Evolutionary conservation across 345 rosid genomes (phyloP), one percentile per base, ranked within the genome.

Genomic region (Lagerstroemia speciosa): DNA sequence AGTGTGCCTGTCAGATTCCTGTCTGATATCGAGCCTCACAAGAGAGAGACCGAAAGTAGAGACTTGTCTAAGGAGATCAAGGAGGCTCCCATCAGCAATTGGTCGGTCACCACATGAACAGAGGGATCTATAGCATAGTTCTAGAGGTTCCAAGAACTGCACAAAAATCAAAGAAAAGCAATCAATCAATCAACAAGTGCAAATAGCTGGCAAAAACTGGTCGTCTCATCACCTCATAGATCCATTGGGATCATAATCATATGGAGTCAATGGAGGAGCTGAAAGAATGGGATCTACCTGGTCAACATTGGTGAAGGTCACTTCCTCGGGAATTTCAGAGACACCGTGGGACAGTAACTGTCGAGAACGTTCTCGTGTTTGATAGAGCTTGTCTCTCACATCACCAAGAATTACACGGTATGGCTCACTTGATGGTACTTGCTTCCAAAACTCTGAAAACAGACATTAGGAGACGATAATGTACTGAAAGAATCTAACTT

Each of bases 31-130:
- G 65, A 95, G 96, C 71, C 91, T 87, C 45, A 95, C 98, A 36
- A 95, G 84, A 58, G 99, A 86, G 68, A 95, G 96, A 58, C 99
- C 99, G 67, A 95, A 95, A 48, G 97, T 95, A 14, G 99, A 95
- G 61, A 90, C 97, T 86, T 95, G 99, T 74, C 99, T 82, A 76
- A 92, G 70, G 87, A 95, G 92, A 82, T 95, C 99, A 36, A 95
- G 99, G 74, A 95, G 99, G 85, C 85, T 91, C 62, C 99, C 99
- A 76, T 95, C 99, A 67, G 99, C 98, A 75, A 95, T 92, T 53
- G 98, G 67, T 10, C 84, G 89, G 79, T 95, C 99, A 72, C 99
- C 99, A 53, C 96, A 88, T 46, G 86, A 67, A 71, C 97, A 95
- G 37, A 92, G 92, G 10, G 99, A 95, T 68, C 93, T 82, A 80